Base-by-base conservation (phyloP, 257 asterid genomes). In the Lycium barbarum region DNA sequence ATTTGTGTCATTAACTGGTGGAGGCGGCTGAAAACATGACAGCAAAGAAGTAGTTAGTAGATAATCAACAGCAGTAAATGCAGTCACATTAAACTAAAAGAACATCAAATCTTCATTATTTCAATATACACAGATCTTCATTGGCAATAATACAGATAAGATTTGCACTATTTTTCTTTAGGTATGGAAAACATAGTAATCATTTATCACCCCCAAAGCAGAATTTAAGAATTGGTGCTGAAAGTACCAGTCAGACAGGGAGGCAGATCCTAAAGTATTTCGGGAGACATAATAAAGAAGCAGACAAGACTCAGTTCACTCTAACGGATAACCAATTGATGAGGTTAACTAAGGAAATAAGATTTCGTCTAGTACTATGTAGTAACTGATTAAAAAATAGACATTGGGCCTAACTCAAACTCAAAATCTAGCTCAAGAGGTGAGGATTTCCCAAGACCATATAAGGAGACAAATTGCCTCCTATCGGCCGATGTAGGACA, bases 1-100 rank as follows among this genome's bases (percentile, higher is more conserved):
- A 84, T 97, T 97, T 84, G 98, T 97, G 85, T 97, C 99, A 51
- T 94, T 97, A 84, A 94, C 98, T 73, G 99, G 98, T 35, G 99
- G 99, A 67, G 99, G 99, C 12, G 98, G 98, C 99, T 97, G 97
- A 90, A 88, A 54, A 63, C 14, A 35, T 84, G 84, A 61, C 22
- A 45, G 58, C 85, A 89, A 72, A 17, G 82, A 90, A 87, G 76
- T 54, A 55, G 55, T 89, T 80, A 91, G 85, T 66, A 80, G 85
- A 82, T 86, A 83, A 49, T 85, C 63, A 49, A 65, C 63, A 51
- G 63, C 45, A 76, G 47, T 47, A 78, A 78, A 14, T 76, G 14
- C 13, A 78, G 17, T 78, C 65, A 78, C 38, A 78, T 53, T 13
- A 72, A 72, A 43, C 18, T 47, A 45, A 49, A 51, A 53, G 82